These are phyloP conservation scores for Paxillus involutus DNA, from an alignment of 768 basidiomycete genomes.

Conservation along the genomic window DNA sequence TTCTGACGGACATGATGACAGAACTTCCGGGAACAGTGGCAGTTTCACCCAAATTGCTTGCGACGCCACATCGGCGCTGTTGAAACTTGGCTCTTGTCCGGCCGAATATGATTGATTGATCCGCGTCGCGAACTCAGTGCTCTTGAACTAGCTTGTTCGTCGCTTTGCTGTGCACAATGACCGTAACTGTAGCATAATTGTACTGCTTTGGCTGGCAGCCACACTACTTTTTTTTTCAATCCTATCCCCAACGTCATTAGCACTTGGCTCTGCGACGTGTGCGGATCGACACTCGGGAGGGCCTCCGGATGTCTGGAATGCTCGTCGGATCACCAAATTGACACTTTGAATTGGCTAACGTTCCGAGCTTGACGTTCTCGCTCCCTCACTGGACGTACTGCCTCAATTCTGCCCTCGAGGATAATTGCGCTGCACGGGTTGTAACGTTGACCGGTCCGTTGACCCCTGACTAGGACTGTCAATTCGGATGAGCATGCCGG, in stretches of 20 bases:
- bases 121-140: conserved; percentile 11
- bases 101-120: conserved; percentile 6
- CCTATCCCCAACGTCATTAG: not conserved
- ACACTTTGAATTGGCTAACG: not conserved
- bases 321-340: not conserved
- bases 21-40: conserved; percentile 8
- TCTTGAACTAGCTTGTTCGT: conserved; percentile 21
- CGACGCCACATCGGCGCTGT: not conserved
- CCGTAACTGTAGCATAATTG: too few species aligned
- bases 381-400: too few species aligned
- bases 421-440: not conserved
- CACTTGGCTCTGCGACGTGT: conserved; percentile 14
- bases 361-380: too few species aligned
- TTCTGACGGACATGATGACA: conserved; percentile 17
- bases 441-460: too few species aligned
- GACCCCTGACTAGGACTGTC: too few species aligned
- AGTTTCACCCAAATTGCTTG: conserved; percentile 4
- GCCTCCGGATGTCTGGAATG: conserved; percentile 1
- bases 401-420: not conserved
- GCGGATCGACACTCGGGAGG: conserved; percentile 21
- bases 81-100: not conserved
- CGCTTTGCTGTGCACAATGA: not conserved
- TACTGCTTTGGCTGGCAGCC: too few species aligned
- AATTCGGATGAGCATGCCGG: too few species aligned
- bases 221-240: too few species aligned